Percentiles rank a stretch among this genome's conserved stretches.
phyloP scores from a whole-genome alignment of 2,329 filamentous ascomycete genomes.

The Cercospora zeae-maydis region DNA sequence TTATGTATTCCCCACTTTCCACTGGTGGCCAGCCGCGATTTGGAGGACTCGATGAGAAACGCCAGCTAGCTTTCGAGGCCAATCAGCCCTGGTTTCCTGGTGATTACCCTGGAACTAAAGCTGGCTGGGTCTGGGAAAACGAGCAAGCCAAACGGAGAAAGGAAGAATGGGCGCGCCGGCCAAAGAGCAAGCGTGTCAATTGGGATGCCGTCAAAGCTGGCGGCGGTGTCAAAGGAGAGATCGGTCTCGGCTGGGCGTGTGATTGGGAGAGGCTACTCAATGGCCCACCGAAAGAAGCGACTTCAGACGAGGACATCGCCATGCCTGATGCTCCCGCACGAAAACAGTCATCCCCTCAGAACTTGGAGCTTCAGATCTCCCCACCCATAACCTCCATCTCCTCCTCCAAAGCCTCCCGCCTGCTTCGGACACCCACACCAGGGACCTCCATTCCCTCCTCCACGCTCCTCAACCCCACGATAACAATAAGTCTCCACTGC shows the following conservation, averaged over 20 bases:
- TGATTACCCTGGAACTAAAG: constrained; percentile 74
- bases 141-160: constrained; percentile 59
- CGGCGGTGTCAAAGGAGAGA: constrained; percentile 70
- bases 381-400: constrained; percentile 8
- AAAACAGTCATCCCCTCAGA: not conserved
- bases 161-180: constrained; percentile 68
- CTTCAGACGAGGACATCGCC: not conserved
- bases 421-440: not conserved
- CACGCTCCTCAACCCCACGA: constrained; percentile 42
- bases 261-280: constrained; percentile 72
- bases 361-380: not conserved
- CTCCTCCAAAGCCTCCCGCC: not conserved
- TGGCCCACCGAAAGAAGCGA: constrained; percentile 8
- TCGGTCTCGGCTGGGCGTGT: constrained; percentile 77
- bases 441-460: not conserved
- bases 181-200: constrained; percentile 74
- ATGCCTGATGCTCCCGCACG: not conserved
- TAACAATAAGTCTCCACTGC: constrained; percentile 65
- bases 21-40: constrained; percentile 78
- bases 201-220: constrained; percentile 75
- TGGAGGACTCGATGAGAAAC: constrained; percentile 73
- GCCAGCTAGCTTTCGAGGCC: constrained; percentile 78
- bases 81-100: constrained; percentile 78
- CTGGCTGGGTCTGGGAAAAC: constrained; percentile 75
- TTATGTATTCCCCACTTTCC: constrained; percentile 77